Evolutionary conservation across 2,329 filamentous ascomycete species (phyloP), one percentile per base, ranked within the genome.

Genomic region (Coleophoma crateriformis): DNA sequence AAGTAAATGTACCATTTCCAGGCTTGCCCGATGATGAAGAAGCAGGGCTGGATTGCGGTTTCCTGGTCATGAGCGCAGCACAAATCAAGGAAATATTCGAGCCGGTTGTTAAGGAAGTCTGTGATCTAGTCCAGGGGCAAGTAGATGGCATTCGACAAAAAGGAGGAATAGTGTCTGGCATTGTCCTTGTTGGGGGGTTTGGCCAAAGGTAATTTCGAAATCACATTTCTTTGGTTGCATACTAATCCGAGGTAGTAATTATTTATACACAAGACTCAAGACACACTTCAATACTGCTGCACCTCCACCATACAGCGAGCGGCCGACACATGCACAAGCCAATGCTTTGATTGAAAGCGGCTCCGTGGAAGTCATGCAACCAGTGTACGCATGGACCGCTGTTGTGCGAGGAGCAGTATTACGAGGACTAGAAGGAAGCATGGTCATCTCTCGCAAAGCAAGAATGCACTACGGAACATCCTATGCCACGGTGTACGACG

Each of bases 151-250:
- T 88, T 32, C 76, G 81, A 32, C 68, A 71, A 52, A 83, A 81
- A 54, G 80, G 81, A 33, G 81, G 79, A 37, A 71, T 81, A 46
- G 82, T 86, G 5, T 81, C 79, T 11, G 86, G 87, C n/a, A 89
- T 92, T 55, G 84, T 91, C 41, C 75, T 92, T 6, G 88, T 92
- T 0, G 88, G 88, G 54, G 88, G 88, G 7, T 92, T 92, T 59
- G 88, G 88, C 1, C 85, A 90, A 70, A 87, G 41, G 41, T 44
- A 44, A n/a, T 3, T 32, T 32, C 19, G 7, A 27, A 32, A 14
- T 44, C 20, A 27, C 32, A 13, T 11, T 15, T 4, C 32, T 15
- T 27, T 11, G 14, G 17, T 32, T 44, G 6, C 32, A 15, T n/a
- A 33, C 41, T 44, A 15, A 44, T n/a, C 6, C 10, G 11, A 15